Base-by-base conservation (phyloP, 192 early-diverging fungal genomes). In the Cetraspora pellucida region DNA sequence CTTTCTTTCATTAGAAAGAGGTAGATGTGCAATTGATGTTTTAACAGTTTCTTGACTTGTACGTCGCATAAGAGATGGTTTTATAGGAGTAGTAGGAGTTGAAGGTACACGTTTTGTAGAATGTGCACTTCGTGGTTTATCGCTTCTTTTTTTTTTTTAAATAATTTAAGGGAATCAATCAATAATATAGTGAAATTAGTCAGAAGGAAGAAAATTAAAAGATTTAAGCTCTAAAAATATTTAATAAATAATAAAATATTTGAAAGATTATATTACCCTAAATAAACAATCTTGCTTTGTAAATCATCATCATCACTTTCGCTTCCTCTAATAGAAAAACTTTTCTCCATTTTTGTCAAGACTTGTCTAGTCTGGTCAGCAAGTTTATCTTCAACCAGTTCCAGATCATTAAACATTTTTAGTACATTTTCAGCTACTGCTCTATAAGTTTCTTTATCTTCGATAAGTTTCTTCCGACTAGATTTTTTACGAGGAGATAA, bases 351-450 rank as follows among this genome's bases (percentile, higher is more conserved):
- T 23, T 63, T 76, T 2, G 47, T 63, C 43, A 76, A 37, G 17
- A 61, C 21, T 30, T 76, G 23, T 55, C 66, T 76, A 21, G 74
- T 55, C 23, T 64, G 61, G 66, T 47, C 66, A 4, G 23, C 74
- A 54, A 76, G 46, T 50, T 66, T 19, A 49, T 21, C 30, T 44
- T 76, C 74, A 21, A 63, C 57, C 28, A 43, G 14, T 66, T 76
- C 61, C 6, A 76, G 16, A 28, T 76, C 49, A 19, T 76, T 76
- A 55, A 76, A 76, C 47, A 17, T 65, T 31, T 47, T 66, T 50
- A 76, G 47, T 5, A 37, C 63, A 55, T 76, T 63, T 50, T 54
- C 63, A 2, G 67, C n/a, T 13, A 28, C 46, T 31, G 67, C 60
- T 61, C 55, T 76, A 65, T 45, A 45, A n/a, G n/a, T n/a, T 65